Base-by-base conservation (phyloP, 805 yeast species). In the Ogataea minuta region DNA sequence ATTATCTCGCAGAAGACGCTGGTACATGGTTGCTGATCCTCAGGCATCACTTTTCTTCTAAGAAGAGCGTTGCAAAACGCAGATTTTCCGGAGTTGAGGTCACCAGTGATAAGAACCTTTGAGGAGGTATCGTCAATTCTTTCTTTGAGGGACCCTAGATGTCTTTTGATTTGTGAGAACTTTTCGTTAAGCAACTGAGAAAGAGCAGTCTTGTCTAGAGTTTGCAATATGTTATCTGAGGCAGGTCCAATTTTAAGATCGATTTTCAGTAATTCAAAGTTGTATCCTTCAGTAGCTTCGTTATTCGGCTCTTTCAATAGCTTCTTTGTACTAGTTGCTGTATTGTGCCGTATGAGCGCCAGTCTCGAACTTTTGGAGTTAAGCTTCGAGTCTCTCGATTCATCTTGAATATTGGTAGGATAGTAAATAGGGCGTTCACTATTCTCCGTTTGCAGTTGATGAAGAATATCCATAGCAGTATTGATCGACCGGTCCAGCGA, bases 11-110 rank as follows among this genome's bases (percentile, higher is more conserved):
- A 90, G 55, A 95, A 95, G 0, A 93, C 96, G 45, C 86, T 81
- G 0, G 99, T 93, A 54, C 97, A 89, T 2, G 99, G 99, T 58
- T 93, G 95, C 56, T 93, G 99, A 62, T 93, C 99, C 55, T 85
- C 95, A 0, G 99, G 99, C 33, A 93, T 64, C 3, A 93, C 63
- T 34, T 78, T 76, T 36, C 93, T 73, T 49, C 90, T 71, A 43
- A 93, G 65, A 28, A 93, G 67, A 1, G 96, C 91, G 57, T 93
- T 93, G 63, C 99, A 93, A 53, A 93, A 88, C 1, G 96, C 85
- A 1, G 97, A 88, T 57, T 93, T 93, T 3, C 99, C 99, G 0
- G 99, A 84, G 58, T 93, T 93, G 49, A 93, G 73, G 60, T 93
- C 99, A 36, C 99, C 99, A 2, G 99, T 95, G 26, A 93, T 90